phyloP scores from a whole-genome alignment of 176 grass and related monocot genomes.

The Zizania latifolia region DNA sequence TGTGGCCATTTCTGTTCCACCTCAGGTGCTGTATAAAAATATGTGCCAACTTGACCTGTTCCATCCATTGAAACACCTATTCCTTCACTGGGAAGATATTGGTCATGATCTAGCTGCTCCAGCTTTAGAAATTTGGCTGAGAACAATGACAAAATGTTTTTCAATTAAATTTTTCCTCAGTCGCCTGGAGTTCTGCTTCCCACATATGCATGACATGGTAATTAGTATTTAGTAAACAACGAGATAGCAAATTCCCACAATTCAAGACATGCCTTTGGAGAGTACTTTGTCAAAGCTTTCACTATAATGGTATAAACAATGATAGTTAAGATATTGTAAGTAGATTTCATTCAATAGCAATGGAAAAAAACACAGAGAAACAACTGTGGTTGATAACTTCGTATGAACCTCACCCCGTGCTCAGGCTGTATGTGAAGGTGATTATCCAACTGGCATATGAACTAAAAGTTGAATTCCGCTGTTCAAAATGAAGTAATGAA shows the following conservation, averaged over 20 bases:
- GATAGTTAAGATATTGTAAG: background rate
- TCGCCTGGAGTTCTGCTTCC: conserved; percentile 7
- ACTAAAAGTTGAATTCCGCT: too few relatives aligned
- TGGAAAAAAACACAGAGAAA: background rate
- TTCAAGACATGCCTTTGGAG: conserved; percentile 5
- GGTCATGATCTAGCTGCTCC: conserved; percentile 86
- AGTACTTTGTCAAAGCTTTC: background rate
- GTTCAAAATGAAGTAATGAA: background rate
- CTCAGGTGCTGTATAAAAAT: conserved; percentile 95
- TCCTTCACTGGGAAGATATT: conserved; percentile 74
- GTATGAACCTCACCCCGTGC: background rate
- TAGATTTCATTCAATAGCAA: background rate
- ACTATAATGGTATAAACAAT: background rate
- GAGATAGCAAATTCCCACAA: conserved; percentile 2
- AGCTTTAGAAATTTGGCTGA: conserved; percentile 95
- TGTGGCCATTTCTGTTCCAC: conserved; percentile 93
- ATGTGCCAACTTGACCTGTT: conserved; percentile 93
- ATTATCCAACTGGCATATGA: background rate
- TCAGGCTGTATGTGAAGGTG: background rate
- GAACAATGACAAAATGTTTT: conserved; percentile 26
- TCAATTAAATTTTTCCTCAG: conserved; percentile 24
- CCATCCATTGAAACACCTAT: conserved; percentile 78
- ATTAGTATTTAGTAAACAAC: background rate
- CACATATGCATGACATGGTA: background rate
- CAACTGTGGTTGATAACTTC: background rate